These are phyloP conservation scores for Nakazawaea laoshanensis DNA, from an alignment of 805 yeast genomes.

Conservation along the genomic window DNA sequence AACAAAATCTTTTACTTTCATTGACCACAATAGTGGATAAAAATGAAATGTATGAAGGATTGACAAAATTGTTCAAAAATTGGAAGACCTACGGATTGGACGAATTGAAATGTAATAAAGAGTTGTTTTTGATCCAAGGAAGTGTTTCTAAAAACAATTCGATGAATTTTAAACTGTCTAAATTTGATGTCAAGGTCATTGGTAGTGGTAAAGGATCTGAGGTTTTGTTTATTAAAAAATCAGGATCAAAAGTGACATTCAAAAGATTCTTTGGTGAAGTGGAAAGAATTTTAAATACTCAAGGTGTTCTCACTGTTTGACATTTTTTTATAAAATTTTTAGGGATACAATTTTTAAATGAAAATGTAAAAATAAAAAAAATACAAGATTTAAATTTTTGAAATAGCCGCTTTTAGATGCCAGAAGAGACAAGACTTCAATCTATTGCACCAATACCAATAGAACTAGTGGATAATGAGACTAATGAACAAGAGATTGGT, in stretches of 20 bases:
- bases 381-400: not conserved
- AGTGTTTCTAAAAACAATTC: slow-evolving; percentile 53
- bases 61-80: slow-evolving; percentile 50
- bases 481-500: slow-evolving; percentile 7
- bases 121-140: slow-evolving; percentile 44
- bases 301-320: slow-evolving; percentile 38
- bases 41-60: slow-evolving; percentile 56
- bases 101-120: slow-evolving; percentile 37
- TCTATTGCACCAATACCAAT: slow-evolving; percentile 34
- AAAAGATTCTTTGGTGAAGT: slow-evolving; percentile 53
- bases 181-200: slow-evolving; percentile 47
- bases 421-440: not conserved
- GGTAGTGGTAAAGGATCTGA: slow-evolving; percentile 41
- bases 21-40: slow-evolving; percentile 27
- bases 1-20: slow-evolving; percentile 25
- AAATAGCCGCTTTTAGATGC: not conserved
- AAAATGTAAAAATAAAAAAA: slow-evolving; percentile 7
- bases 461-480: slow-evolving; percentile 23
- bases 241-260: slow-evolving; percentile 59
- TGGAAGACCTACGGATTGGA: slow-evolving; percentile 70
- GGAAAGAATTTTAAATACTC: slow-evolving; percentile 55
- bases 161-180: slow-evolving; percentile 54
- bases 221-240: slow-evolving; percentile 50
- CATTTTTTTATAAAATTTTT: slow-evolving; percentile 6
- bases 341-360: slow-evolving; percentile 12